A percentile compares a stretch with the other conserved stretches of the same genome.
phyloP scores from a whole-genome alignment of 2,329 filamentous ascomycete species.

The Stemphylium vesicarium region DNA sequence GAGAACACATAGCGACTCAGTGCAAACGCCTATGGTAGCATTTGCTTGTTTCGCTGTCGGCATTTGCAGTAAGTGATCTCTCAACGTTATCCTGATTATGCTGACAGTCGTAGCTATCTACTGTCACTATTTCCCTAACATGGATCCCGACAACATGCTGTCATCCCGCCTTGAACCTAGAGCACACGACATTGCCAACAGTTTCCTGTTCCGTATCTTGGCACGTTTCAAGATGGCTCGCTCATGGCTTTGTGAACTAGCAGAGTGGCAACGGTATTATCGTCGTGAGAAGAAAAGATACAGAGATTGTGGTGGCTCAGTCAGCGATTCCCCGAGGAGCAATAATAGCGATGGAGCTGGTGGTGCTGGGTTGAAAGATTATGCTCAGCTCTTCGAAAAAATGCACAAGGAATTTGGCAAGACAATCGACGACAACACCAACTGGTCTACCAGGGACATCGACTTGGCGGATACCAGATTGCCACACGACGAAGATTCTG shows the following conservation, averaged over 20 bases:
- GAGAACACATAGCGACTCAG: slow-evolving; percentile 63
- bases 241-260: slow-evolving; percentile 19
- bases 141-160: slow-evolving; percentile 67
- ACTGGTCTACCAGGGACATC: slow-evolving; percentile 11
- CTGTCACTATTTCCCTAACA: slow-evolving; percentile 69
- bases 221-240: slow-evolving; percentile 24
- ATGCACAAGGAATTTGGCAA: slow-evolving; percentile 30
- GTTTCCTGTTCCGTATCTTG: slow-evolving; percentile 21
- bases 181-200: slow-evolving; percentile 26
- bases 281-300: slow-evolving; percentile 18
- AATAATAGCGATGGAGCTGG: slow-evolving; percentile 21
- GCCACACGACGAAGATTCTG: slow-evolving; percentile 20
- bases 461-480: slow-evolving; percentile 22
- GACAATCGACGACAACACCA: slow-evolving; percentile 8
- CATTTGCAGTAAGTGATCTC: slow-evolving; percentile 58
- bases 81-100: not conserved
- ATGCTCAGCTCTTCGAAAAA: slow-evolving; percentile 23
- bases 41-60: slow-evolving; percentile 72
- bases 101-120: slow-evolving; percentile 60
- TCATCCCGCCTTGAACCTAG: slow-evolving; percentile 19
- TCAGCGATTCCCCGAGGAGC: slow-evolving; percentile 26
- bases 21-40: slow-evolving; percentile 70
- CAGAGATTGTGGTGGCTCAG: slow-evolving; percentile 19
- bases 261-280: slow-evolving; percentile 16
- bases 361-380: slow-evolving; percentile 28